phyloP scores from a whole-genome alignment of 2,329 filamentous ascomycete genomes.

The Passalora sequoiae region DNA sequence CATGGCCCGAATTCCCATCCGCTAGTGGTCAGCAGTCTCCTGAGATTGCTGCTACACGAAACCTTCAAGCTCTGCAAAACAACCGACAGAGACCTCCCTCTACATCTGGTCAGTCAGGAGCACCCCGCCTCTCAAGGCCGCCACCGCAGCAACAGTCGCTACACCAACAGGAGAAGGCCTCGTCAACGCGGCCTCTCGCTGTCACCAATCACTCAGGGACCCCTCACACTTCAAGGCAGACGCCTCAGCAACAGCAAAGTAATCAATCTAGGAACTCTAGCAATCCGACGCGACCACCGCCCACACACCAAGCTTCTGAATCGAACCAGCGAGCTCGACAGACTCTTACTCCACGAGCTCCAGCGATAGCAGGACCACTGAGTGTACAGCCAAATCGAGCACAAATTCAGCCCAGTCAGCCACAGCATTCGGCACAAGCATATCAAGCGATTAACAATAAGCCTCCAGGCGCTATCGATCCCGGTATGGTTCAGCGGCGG shows the following conservation, averaged over 20 bases:
- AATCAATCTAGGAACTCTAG: background rate
- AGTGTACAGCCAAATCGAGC: background rate
- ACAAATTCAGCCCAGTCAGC: no score
- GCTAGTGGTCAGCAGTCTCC: background rate
- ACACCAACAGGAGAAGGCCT: conserved; percentile 7
- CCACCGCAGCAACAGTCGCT: conserved; percentile 7
- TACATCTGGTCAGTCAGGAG: background rate
- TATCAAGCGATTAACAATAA: background rate
- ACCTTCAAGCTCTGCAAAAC: background rate
- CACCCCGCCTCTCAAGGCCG: no score
- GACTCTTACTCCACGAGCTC: background rate
- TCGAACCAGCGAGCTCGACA: no score
- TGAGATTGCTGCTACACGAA: background rate
- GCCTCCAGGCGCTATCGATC: conserved; percentile 1
- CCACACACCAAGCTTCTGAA: background rate
- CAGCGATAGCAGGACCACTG: background rate
- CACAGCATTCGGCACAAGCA: background rate
- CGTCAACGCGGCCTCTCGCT: background rate
- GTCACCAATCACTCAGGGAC: background rate
- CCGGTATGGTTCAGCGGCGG: conserved; percentile 11
- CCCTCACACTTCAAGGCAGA: conserved; percentile 3
- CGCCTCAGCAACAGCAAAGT: background rate
- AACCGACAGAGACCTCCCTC: background rate
- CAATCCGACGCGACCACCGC: background rate
- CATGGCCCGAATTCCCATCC: background rate